Evolutionary conservation across 257 asterid genomes (phyloP).

Genomic region (Henckelia pumila): DNA sequence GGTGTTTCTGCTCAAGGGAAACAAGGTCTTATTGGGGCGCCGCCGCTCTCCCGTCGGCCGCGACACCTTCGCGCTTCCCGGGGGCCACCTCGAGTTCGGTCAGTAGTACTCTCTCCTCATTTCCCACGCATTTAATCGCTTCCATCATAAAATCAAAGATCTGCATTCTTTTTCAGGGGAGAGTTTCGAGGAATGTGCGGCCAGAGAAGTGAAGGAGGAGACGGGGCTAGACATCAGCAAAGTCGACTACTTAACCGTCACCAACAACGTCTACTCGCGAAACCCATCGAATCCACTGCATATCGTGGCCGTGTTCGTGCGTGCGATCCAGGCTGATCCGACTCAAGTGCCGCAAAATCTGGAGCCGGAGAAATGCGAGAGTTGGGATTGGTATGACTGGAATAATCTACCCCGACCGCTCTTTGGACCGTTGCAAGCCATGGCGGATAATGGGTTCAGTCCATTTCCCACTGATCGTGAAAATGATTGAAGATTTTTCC

Average conservation of each 20-base stretch:
- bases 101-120: not conserved
- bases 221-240: constrained; percentile 43
- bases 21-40: constrained; percentile 54
- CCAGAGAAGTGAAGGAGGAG: constrained; percentile 63
- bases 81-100: constrained; percentile 76
- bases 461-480: constrained; percentile 30
- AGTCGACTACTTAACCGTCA: constrained; percentile 39
- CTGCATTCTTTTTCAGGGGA: constrained; percentile 35
- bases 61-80: constrained; percentile 57
- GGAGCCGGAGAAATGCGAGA: constrained; percentile 63
- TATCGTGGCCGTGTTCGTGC: constrained; percentile 43
- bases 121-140: no score
- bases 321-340: constrained; percentile 39
- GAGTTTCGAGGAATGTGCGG: constrained; percentile 58
- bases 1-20: constrained; percentile 48
- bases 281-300: constrained; percentile 30
- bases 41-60: constrained; percentile 54
- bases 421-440: constrained; percentile 34
- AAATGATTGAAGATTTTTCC: not conserved
- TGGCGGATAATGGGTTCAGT: constrained; percentile 31
- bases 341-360: constrained; percentile 34
- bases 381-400: constrained; percentile 71
- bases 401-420: constrained; percentile 46
- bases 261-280: constrained; percentile 32
- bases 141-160: not conserved